Evolutionary conservation across 2,329 filamentous ascomycete genomes (phyloP), one percentile per base, ranked within the genome.

Genomic region (Paraphoma chrysanthemicola): DNA sequence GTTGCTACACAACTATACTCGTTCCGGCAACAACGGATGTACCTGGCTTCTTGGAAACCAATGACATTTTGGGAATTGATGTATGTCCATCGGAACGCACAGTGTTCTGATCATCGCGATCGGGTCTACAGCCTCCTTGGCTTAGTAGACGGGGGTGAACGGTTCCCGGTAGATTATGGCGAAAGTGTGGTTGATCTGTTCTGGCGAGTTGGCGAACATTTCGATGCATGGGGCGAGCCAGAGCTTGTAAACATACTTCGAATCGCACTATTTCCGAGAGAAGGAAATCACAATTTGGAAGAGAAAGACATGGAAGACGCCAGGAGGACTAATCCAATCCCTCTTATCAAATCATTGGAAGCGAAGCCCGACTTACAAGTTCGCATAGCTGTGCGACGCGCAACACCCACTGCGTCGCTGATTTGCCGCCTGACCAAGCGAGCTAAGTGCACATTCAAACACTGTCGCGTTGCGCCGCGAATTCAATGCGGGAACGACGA

Each of bases 151-250:
- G 33, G 11, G 11, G 42, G 31, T 28, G 39, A 41, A 17, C 6
- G 11, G 3, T 44, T 54, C 31, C 10, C 12, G 16, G 52, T 54
- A 7, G 46, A 54, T 36, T 54, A 54, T 23, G 41, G 23, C 12
- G 46, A 50, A n/a, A 42, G n/a, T 12, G 29, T n/a, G 5, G 47
- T 18, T 12, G 41, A 45, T n/a, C 12, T 54, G 12, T 54, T 54
- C 47, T 50, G 52, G 52, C 28, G 52, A 50, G 52, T 30, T 17
- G 52, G 52, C 8, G 52, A 46, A 17, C 23, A 54, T 30, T 54
- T 50, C 18, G 33, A 49, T 14, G 52, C 52, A 2, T 54, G 52
- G 52, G 29, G 44, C 28, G 28, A 33, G 12, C 44, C 51, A 3
- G 51, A 53, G 18, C 38, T 47, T 2, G 44, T 53, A 3, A 36